Evolutionary conservation across 2,329 filamentous ascomycete species (phyloP).

Genomic region (Triangularia verruculosa): DNA sequence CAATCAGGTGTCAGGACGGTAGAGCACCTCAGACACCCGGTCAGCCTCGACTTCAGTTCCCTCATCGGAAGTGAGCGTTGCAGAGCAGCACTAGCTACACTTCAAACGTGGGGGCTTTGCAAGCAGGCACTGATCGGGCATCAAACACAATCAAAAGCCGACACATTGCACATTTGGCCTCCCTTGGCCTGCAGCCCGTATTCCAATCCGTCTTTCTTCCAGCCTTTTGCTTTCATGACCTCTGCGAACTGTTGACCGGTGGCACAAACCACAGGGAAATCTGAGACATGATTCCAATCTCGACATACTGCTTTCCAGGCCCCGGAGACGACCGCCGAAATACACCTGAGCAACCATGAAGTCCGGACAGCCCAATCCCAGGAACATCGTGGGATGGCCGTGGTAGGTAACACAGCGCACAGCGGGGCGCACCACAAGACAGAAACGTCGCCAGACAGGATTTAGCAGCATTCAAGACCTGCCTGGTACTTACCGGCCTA

Average conservation of each 20-base stretch:
- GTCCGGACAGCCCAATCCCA: not conserved
- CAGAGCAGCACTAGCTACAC: not conserved
- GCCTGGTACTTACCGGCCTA: too few species aligned
- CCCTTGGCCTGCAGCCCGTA: not conserved
- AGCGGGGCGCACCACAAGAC: not conserved
- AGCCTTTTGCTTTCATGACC: slow-evolving; percentile 20
- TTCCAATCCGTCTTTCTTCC: not conserved
- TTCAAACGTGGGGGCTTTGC: not conserved
- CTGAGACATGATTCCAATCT: slow-evolving; percentile 50
- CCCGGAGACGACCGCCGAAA: not conserved
- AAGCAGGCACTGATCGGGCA: not conserved
- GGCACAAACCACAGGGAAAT: slow-evolving; percentile 22
- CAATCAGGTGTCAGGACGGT: not conserved
- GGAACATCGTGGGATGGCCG: not conserved
- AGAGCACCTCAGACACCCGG: not conserved
- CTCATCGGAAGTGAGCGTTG: not conserved
- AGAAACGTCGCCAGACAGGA: not conserved
- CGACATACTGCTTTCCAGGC: slow-evolving; percentile 43
- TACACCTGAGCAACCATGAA: not conserved
- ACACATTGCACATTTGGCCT: not conserved
- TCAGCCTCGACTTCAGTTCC: not conserved
- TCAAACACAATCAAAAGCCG: not conserved
- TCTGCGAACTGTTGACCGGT: slow-evolving; percentile 39
- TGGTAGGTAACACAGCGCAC: not conserved
- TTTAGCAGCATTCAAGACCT: not conserved